Conservation (phyloP, 2,329 filamentous ascomycete species). For the Trichoderma koningiopsis region DNA sequence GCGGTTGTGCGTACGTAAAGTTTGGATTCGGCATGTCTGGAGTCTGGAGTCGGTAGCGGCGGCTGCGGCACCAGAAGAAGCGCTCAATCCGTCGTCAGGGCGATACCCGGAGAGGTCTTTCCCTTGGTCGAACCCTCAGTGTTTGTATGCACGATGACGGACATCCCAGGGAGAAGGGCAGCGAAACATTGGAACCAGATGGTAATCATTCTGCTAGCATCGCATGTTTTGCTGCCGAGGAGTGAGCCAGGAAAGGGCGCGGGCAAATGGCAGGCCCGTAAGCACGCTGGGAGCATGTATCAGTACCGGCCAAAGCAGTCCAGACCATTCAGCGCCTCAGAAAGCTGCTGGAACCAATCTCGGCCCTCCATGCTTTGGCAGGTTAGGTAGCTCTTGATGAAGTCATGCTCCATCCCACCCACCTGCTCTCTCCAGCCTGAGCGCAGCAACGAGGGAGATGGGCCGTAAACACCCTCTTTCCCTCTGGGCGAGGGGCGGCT, state of each 20-base stretch:
- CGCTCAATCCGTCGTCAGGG: slow-evolving; percentile 2
- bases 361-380: slow-evolving; percentile 1
- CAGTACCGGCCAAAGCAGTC: not conserved
- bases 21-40: slow-evolving; percentile 3
- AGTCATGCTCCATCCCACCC: slow-evolving; percentile 10
- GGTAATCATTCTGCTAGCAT: not conserved
- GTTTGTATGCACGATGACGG: slow-evolving; percentile 14
- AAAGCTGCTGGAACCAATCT: not conserved
- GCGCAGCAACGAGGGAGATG: not conserved
- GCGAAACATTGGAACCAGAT: slow-evolving; percentile 13
- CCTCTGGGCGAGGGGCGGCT: not conserved
- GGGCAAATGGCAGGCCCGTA: slow-evolving; percentile 6
- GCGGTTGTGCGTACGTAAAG: not conserved
- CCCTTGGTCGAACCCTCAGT: not conserved
- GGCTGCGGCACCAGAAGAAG: slow-evolving; percentile 8
- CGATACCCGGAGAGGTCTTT: not conserved
- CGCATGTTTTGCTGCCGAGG: slow-evolving; percentile 16
- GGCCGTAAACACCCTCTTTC: not conserved
- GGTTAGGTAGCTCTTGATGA: not conserved
- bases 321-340: not conserved
- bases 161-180: not conserved
- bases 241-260: slow-evolving; percentile 15
- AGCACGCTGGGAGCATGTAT: slow-evolving; percentile 1
- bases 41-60: slow-evolving; percentile 9
- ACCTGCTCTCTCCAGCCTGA: not conserved